Base-by-base conservation (phyloP, 2,329 filamentous ascomycete species). In the Fusarium abutilonis region DNA sequence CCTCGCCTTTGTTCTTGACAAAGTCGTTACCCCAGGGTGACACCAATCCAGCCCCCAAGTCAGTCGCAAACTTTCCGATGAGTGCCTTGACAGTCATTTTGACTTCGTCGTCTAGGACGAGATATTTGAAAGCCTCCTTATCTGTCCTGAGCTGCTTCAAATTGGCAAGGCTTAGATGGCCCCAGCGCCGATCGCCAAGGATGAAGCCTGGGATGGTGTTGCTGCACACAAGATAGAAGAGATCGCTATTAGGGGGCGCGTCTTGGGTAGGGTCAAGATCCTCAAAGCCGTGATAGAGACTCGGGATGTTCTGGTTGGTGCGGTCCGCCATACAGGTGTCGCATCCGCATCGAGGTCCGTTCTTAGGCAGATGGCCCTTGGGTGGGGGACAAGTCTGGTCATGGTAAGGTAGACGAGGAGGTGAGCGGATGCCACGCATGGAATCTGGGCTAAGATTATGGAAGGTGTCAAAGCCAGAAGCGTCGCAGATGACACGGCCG, bases 1-100 rank as follows among this genome's bases (percentile, higher is more conserved):
- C 79, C 49, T 81, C 78, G 31, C 80, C 80, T 69, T 83, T 83
- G 69, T 81, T 80, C 70, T 78, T 77, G 63, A 83, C 74, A 50
- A 82, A 80, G 59, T 82, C 80, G 52, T 73, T 73, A 63, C 78
- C 56, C 80, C 80, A 83, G 1, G 80, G 78, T 0, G 75, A 72
- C 6, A 82, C 68, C 14, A 71, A 73, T 35, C 78, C 77, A 21
- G 76, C 70, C 10, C 63, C 71, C 11, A 72, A 43, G 41, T 71
- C 61, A 6, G 70, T 75, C 43, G 79, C 76, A 56, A 82, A 82
- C 66, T 80, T 80, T 52, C 80, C 79, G 45, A 82, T 78, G 47
- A 82, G 74, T 4, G 79, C 75, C 52, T 77, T 79, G 62, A 82
- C 79, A 1, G 80, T 81, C 52, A 75, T 56, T 68, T 82, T 83